Conservation (phyloP, 1,284 basidiomycete genomes). For the Malassezia vespertilionis region DNA sequence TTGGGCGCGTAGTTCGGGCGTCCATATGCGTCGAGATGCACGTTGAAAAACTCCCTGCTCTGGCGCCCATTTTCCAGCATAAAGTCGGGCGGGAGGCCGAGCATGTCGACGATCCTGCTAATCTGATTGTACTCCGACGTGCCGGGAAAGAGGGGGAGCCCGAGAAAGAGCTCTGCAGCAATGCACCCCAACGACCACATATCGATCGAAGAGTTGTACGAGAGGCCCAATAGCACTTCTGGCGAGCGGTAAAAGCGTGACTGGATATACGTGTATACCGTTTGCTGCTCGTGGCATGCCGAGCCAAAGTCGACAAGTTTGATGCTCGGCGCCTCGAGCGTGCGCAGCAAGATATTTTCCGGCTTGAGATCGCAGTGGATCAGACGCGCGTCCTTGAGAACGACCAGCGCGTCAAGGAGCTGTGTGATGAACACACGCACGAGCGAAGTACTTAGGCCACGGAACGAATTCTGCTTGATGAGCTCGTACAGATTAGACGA, state of each 20-base stretch:
- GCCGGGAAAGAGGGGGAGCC: constrained; percentile 88
- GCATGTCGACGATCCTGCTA: constrained; percentile 92
- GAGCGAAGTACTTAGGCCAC: constrained; percentile 86
- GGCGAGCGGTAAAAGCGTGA: constrained; percentile 96
- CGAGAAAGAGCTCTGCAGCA: constrained; percentile 92
- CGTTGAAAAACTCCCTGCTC: constrained; percentile 82
- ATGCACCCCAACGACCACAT: constrained; percentile 95
- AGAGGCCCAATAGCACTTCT: constrained; percentile 86
- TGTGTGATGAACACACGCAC: constrained; percentile 97
- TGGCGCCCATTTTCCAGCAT: constrained; percentile 97
- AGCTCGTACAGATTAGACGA: constrained; percentile 97
- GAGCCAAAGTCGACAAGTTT: constrained; percentile 99
- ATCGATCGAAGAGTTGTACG: constrained; percentile 86
- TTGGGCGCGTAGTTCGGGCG: constrained; percentile 84
- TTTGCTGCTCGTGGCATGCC: constrained; percentile 94
- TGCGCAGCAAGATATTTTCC: constrained; percentile 49
- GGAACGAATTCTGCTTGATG: constrained; percentile 99
- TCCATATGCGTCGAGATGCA: constrained; percentile 64
- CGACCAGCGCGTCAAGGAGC: constrained; percentile 77
- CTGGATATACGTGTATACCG: constrained; percentile 98
- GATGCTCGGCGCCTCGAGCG: constrained; percentile 90
- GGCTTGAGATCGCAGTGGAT: constrained; percentile 97
- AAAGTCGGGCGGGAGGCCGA: constrained; percentile 78
- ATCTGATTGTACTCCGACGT: constrained; percentile 99
- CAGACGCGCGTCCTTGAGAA: constrained; percentile 84